These are phyloP conservation scores for Cercospora zeina DNA, from an alignment of 2,329 filamentous ascomycete genomes.

Conservation along the genomic window DNA sequence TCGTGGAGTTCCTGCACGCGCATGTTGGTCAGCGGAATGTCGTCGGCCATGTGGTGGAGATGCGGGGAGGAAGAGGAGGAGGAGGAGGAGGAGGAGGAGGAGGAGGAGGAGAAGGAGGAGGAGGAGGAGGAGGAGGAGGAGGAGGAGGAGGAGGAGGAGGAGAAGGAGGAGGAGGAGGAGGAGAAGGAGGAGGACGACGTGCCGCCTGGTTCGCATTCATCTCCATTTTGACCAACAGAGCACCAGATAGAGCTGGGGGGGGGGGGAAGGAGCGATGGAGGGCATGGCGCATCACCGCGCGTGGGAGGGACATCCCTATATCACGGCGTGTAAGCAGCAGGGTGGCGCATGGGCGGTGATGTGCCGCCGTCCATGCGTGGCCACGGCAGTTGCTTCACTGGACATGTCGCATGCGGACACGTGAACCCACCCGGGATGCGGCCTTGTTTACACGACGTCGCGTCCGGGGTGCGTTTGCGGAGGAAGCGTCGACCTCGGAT, in stretches of 20 bases:
- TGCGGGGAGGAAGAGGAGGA: background rate
- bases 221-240: slow-evolving; percentile 23
- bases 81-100: background rate
- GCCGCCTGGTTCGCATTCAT: slow-evolving; percentile 28
- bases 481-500: slow-evolving; percentile 9
- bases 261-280: slow-evolving; percentile 13
- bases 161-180: background rate
- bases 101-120: slow-evolving; percentile 1
- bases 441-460: background rate
- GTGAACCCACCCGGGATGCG: no score
- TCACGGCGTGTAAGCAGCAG: slow-evolving; percentile 3
- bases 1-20: slow-evolving; percentile 46
- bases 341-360: background rate
- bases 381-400: no score
- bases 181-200: slow-evolving; percentile 5
- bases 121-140: background rate
- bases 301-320: slow-evolving; percentile 17
- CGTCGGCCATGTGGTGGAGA: slow-evolving; percentile 13
- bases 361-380: no score
- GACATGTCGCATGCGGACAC: background rate
- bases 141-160: slow-evolving; percentile 10
- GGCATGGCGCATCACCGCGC: slow-evolving; percentile 8
- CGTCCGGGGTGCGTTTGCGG: background rate
- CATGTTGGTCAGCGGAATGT: slow-evolving; percentile 25
- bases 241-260: slow-evolving; percentile 7